Evolutionary conservation across 2,329 filamentous ascomycete genomes (phyloP), one percentile per base, ranked within the genome.

Genomic region (Botryosphaeria dothidea): DNA sequence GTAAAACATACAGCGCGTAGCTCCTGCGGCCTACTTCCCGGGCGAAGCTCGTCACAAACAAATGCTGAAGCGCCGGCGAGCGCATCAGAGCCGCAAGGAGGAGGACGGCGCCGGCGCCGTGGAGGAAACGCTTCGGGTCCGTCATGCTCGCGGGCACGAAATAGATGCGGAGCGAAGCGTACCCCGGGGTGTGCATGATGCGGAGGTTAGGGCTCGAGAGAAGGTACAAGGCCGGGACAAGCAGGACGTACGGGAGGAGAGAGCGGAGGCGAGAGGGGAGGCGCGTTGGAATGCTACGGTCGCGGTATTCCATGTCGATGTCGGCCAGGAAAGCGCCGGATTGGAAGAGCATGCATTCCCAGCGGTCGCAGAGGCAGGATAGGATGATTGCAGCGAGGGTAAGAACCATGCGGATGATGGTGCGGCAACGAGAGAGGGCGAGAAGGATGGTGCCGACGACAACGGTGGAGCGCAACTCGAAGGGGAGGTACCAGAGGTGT

Each of bases 371-470:
- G 65, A 68, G 69, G 57, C 72, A 65, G 73, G 69, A 69, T 67
- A 88, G 87, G 3, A 80, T 83, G 66, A 88, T 84, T 64, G 85
- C 77, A 79, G 83, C 82, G 61, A 87, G 84, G 19, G 84, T 85
- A 23, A 83, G 77, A 5, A 82, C 84, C 65, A 85, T 87, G 36
- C 61, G 61, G n/a, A 63, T 1, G 8, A 17, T 17, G 2, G 29
- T 23, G 9, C 56, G 46, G 56, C 23, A 46, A 48, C 61, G 61
- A 4, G 61, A 63, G n/a, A 54, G 7, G 43, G 61, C 77, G 15
- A 81, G 72, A 13, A 80, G 73, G 6, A 76, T 74, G 57, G 80
- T 67, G 66, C 81, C 81, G 4, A 82, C 75, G 25, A 79, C 76
- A 8, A 82, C 75, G 2, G 79, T 81, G 66, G 78, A 77, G 46